These are phyloP conservation scores for Megacollybia platyphylla DNA, from an alignment of 1,284 basidiomycete species.

Conservation along the genomic window DNA sequence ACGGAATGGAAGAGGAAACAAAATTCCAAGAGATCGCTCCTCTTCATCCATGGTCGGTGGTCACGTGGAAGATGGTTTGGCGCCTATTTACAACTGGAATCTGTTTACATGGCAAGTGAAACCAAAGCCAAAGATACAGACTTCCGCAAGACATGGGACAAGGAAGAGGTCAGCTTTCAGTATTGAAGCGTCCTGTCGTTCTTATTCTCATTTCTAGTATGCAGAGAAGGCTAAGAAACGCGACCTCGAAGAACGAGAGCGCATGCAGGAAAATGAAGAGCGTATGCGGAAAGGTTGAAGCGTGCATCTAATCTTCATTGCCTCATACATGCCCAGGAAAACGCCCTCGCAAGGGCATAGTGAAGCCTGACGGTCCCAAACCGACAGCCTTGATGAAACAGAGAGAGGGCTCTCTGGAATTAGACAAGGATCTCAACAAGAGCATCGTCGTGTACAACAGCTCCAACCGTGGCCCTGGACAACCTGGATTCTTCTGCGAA, in stretches of 20 bases:
- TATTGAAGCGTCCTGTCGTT: too few species aligned
- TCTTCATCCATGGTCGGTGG: constrained; percentile 20
- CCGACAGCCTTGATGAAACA: constrained; percentile 85
- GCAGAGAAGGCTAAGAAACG: constrained; percentile 64
- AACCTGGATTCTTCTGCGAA: constrained; percentile 89
- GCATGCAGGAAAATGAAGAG: constrained; percentile 79
- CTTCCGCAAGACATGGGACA: constrained; percentile 79
- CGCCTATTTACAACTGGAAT: constrained; percentile 3
- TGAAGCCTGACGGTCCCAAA: constrained; percentile 67
- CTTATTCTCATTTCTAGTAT: constrained; percentile 20
- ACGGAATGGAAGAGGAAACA: constrained; percentile 75
- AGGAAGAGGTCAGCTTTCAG: constrained; percentile 35
- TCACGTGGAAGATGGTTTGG: not conserved
- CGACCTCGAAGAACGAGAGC: constrained; percentile 64
- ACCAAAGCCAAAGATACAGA: constrained; percentile 49
- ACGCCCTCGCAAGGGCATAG: constrained; percentile 54
- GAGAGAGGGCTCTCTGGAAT: constrained; percentile 68
- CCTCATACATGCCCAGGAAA: constrained; percentile 45
- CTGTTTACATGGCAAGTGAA: constrained; percentile 10
- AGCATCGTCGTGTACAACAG: constrained; percentile 84
- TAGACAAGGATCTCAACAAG: constrained; percentile 87
- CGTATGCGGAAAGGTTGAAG: constrained; percentile 66
- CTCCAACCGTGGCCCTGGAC: constrained; percentile 69
- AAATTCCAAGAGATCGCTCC: constrained; percentile 36
- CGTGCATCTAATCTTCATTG: not conserved